These are phyloP conservation scores for Lactarius vividus DNA, from an alignment of 768 basidiomycete species.

Conservation along the genomic window DNA sequence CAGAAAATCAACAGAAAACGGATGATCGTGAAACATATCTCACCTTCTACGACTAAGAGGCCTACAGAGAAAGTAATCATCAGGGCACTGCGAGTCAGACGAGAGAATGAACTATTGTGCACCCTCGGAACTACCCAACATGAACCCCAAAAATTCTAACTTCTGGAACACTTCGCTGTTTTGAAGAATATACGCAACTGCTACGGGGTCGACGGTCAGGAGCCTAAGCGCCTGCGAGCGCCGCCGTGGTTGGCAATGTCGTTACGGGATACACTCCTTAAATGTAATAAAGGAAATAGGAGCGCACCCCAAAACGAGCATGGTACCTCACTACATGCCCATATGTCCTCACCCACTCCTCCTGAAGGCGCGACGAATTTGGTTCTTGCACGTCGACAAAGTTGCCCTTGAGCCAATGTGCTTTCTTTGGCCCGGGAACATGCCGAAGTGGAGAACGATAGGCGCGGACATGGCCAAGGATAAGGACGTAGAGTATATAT, in stretches of 20 bases:
- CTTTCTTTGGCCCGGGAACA: slow-evolving; percentile 12
- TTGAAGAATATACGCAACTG: slow-evolving; percentile 36
- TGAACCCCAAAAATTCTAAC: slow-evolving; percentile 28
- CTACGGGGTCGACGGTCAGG: slow-evolving; percentile 37
- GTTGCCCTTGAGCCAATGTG: slow-evolving; percentile 13
- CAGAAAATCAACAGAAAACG: neutral
- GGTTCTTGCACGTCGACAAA: slow-evolving; percentile 9
- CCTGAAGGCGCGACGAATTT: slow-evolving; percentile 16
- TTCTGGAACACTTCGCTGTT: slow-evolving; percentile 37
- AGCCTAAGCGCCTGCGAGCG: slow-evolving; percentile 30
- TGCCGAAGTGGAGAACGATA: slow-evolving; percentile 11
- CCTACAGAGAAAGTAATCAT: neutral
- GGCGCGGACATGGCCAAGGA: neutral
- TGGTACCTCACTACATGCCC: slow-evolving; percentile 16
- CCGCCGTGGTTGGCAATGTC: too few relatives aligned
- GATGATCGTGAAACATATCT: neutral
- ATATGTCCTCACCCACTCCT: slow-evolving; percentile 23
- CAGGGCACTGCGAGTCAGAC: neutral
- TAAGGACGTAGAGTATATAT: neutral
- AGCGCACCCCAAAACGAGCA: slow-evolving; percentile 12
- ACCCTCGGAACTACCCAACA: slow-evolving; percentile 23
- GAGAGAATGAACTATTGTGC: neutral
- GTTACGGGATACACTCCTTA: neutral
- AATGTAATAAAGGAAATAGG: neutral
- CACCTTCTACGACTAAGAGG: slow-evolving; percentile 22